These are phyloP conservation scores for Debaryomyces maramus DNA, from an alignment of 805 yeast species.

Conservation along the genomic window DNA sequence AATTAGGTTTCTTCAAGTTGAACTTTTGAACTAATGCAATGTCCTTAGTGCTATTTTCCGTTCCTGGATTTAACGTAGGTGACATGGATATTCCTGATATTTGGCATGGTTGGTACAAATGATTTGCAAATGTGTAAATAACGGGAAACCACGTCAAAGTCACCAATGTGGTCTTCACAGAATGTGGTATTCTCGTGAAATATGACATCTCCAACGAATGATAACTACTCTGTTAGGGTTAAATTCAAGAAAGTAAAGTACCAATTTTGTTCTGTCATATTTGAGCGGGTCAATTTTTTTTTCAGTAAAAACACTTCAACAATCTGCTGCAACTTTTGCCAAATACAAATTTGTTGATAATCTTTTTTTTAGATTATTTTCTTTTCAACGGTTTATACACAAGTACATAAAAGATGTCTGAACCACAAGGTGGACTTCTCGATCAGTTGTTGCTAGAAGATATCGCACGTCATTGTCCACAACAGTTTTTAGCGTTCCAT, in stretches of 20 bases:
- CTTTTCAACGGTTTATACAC: no score
- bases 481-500: slow-evolving; percentile 69
- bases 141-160: slow-evolving; percentile 77
- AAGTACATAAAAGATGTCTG: slow-evolving; percentile 4
- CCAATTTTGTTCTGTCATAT: not conserved
- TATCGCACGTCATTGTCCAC: slow-evolving; percentile 74
- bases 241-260: no score
- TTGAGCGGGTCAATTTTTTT: not conserved
- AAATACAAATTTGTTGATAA: no score
- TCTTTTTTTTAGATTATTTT: no score
- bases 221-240: no score
- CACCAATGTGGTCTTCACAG: slow-evolving; percentile 24
- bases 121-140: slow-evolving; percentile 62
- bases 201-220: slow-evolving; percentile 8
- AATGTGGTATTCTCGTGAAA: slow-evolving; percentile 8
- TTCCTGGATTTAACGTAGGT: slow-evolving; percentile 80
- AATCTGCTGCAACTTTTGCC: not conserved
- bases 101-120: slow-evolving; percentile 69
- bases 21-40: slow-evolving; percentile 71
- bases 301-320: not conserved
- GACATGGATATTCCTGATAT: slow-evolving; percentile 85
- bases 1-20: slow-evolving; percentile 47
- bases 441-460: slow-evolving; percentile 80
- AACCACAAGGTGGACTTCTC: slow-evolving; percentile 27
- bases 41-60: slow-evolving; percentile 46